These are phyloP conservation scores for Tarenaya hassleriana DNA, from an alignment of 345 rosid genomes.

Conservation along the genomic window DNA sequence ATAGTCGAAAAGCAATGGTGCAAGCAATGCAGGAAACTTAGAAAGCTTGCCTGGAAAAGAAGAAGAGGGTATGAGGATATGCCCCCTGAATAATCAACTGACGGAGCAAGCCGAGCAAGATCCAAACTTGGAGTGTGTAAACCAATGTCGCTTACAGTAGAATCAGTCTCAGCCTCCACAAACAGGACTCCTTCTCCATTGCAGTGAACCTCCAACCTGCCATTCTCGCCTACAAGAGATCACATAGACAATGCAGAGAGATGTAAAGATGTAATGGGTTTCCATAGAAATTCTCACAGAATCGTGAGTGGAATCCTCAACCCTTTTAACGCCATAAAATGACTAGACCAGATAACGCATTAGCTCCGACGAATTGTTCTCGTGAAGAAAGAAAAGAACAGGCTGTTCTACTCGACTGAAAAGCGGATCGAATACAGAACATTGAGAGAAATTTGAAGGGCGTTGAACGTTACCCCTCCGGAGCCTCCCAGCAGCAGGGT, in stretches of 20 bases:
- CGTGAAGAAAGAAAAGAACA: too few species aligned
- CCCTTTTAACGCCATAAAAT: too few species aligned
- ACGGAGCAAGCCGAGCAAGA: conserved; percentile 25
- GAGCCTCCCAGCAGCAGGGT: conserved; percentile 41
- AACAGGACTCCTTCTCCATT: conserved; percentile 38
- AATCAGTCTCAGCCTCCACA: conserved; percentile 29
- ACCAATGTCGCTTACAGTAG: conserved; percentile 19
- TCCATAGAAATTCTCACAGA: too few species aligned
- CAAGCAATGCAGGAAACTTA: too few species aligned
- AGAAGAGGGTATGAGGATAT: conserved; percentile 31
- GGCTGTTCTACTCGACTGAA: too few species aligned
- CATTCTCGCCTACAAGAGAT: conserved; percentile 19
- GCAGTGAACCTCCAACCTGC: conserved; percentile 35
- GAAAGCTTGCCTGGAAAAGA: conserved; percentile 26
- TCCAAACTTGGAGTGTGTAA: conserved; percentile 17
- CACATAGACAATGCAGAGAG: conserved; percentile 2
- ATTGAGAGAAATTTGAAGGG: background rate
- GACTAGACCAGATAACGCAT: too few species aligned
- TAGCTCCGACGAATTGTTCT: too few species aligned
- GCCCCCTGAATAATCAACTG: conserved; percentile 24
- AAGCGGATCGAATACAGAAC: too few species aligned
- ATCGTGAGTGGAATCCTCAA: too few species aligned
- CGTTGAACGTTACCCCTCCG: conserved; percentile 14
- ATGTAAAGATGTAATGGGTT: background rate
- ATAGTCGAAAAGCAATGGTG: background rate